Evolutionary conservation across 768 basidiomycete genomes (phyloP), one percentile per base, ranked within the genome.

Genomic region (Pholiota molesta): DNA sequence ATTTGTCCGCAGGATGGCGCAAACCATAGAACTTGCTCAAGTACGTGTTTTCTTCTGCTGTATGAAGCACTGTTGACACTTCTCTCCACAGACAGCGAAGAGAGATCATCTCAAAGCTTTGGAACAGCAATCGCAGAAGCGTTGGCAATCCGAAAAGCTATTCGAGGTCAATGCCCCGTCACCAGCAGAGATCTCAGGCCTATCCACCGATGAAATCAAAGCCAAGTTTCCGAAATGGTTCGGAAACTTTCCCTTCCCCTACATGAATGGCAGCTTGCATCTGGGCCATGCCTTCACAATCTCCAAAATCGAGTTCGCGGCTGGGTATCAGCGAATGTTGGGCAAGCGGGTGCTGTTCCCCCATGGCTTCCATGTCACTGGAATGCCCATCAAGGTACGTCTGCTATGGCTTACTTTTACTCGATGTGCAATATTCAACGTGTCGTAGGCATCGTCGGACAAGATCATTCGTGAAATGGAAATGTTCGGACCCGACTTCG

Each of bases 191-290:
- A 81, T 89, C 47, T 78, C 78, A 59, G 87, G 86, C 61, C 83
- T 91, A 54, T 84, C 88, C 11, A 79, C 79, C 17, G 80, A 82
- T 21, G 81, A 96, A 71, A 78, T 97, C 69, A 81, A 31, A 7
- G 31, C 31, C 31, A 31, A 88, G 76, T 86, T 87, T 74, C 96
- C 96, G 19, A 99, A 98, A 80, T 99, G 96, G 94, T 92, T 98
- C 72, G 97, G 97, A 57, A 97, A 88, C 77, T 97, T 91, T 75
- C 96, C 96, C 55, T 97, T 82, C 78, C 93, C 95, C 1, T 99
- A 99, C 83, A 99, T 98, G 95, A 99, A 99, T 71, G 97, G 97
- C 49, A 93, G 91, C 67, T 81, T 99, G 67, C 97, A 99, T 76
- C 83, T 99, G 26, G 97, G 97, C 23, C 97, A 99, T 77, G 97